A percentile compares a stretch with the other conserved stretches of the same genome.
Evolutionary conservation across 148 eudicot species (phyloP).

Genomic region (Vaccinium macrocarpon): DNA sequence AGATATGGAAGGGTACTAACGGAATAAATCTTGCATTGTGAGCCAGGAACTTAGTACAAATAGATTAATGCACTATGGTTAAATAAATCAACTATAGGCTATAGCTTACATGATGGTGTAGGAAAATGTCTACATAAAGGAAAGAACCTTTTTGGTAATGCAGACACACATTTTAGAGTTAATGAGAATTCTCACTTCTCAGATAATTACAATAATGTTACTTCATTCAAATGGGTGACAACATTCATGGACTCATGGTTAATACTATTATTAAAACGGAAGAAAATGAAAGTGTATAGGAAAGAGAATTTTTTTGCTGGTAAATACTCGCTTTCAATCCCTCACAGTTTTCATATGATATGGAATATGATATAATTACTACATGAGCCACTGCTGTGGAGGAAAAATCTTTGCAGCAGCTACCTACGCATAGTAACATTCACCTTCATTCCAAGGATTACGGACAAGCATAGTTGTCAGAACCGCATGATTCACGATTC

Average conservation of each 20-base stretch:
- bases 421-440: neutral
- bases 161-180: too few species aligned
- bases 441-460: neutral
- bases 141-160: too few species aligned
- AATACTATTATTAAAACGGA: neutral
- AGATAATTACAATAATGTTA: neutral
- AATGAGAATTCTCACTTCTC: neutral
- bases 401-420: neutral
- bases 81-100: too few species aligned
- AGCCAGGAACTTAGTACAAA: too few species aligned
- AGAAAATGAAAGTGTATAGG: neutral
- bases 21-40: too few species aligned
- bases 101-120: too few species aligned
- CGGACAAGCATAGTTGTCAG: too few species aligned
- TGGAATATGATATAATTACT: neutral
- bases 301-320: neutral
- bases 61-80: too few species aligned
- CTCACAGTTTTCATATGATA: too few species aligned
- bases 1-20: too few species aligned
- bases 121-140: too few species aligned
- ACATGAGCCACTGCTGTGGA: neutral
- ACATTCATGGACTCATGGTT: neutral
- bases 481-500: too few species aligned
- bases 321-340: neutral
- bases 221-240: neutral